Evolutionary conservation across 495 filamentous ascomycete genomes (phyloP), one percentile per base, ranked within the genome.

Genomic region (Aspergillus bridgeri): DNA sequence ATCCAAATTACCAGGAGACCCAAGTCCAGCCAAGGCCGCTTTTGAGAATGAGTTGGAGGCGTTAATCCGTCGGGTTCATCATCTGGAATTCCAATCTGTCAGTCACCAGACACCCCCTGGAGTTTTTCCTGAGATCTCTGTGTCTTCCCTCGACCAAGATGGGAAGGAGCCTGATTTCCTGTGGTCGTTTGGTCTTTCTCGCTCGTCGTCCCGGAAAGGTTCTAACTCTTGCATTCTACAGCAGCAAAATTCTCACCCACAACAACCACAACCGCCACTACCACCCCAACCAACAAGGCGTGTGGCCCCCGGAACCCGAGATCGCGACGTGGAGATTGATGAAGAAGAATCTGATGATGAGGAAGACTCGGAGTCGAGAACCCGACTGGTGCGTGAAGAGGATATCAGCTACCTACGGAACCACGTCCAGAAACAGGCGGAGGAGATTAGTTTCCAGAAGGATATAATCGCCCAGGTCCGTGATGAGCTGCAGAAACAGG

Each of bases 391-490:
- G 51, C 86, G 82, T 48, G 85, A 89, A 59, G 85, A 87, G 62
- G 86, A 89, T 49, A 84, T 91, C 43, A 84, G 83, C 61, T 83
- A 83, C 25, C 79, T 91, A 46, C 84, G 83, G 42, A 88, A 90
- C 56, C 86, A 90, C 69, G 86, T 91, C 44, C 83, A 90, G 59
- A 86, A 89, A 61, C 89, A 91, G 72, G 87, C 88, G 44, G 87
- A 90, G 63, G 80, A 89, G 59, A 88, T 92, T 60, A 83, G 87
- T 58, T 83, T 77, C 64, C 88, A 90, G 65, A 88, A 86, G 59
- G 80, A 85, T 61, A 86, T 89, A 63, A 82, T 90, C 43, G 81
- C 80, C 33, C 82, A 81, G 54, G 86, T 91, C 43, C 86, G 88
- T 56, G 88, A 81, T 56, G 81, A 84, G 64, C 62, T 86, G 56